A percentile compares a stretch with the other conserved stretches of the same genome.
Evolutionary conservation across 2,329 filamentous ascomycete species (phyloP).

Genomic region (Claviceps sp.): DNA sequence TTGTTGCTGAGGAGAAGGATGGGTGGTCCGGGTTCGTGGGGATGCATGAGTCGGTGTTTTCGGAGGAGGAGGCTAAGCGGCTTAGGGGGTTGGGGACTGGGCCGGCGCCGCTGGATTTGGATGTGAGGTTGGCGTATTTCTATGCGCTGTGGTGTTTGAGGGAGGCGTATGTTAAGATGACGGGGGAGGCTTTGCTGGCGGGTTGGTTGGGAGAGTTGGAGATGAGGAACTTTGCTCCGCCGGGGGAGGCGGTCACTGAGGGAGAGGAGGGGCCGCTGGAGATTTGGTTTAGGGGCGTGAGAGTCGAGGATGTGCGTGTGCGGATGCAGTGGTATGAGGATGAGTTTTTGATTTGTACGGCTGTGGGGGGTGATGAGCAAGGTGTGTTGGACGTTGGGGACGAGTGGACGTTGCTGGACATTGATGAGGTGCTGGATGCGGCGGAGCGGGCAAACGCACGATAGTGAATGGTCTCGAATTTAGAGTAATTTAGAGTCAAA

Average conservation of each 20-base stretch:
- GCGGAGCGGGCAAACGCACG: constrained; percentile 20
- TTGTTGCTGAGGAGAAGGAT: constrained; percentile 43
- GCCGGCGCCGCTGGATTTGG: neutral
- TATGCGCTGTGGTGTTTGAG: constrained; percentile 70
- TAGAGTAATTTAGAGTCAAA: too few relatives aligned
- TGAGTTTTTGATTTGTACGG: constrained; percentile 43
- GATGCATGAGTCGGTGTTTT: constrained; percentile 59
- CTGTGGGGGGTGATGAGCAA: constrained; percentile 27
- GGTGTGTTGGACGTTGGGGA: constrained; percentile 25
- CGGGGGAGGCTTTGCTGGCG: constrained; percentile 63
- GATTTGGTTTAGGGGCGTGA: constrained; percentile 17
- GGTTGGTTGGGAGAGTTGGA: constrained; percentile 59
- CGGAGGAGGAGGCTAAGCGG: constrained; percentile 43
- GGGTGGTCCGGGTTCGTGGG: constrained; percentile 58
- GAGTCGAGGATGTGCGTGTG: constrained; percentile 21
- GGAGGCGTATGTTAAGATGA: constrained; percentile 74
- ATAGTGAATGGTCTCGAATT: neutral
- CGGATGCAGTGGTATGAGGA: constrained; percentile 28
- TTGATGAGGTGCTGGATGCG: constrained; percentile 32
- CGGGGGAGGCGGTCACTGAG: constrained; percentile 19
- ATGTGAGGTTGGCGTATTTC: constrained; percentile 49
- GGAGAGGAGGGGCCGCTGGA: constrained; percentile 10
- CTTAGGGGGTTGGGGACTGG: constrained; percentile 35
- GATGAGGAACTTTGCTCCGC: constrained; percentile 50
- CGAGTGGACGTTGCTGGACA: constrained; percentile 14